Evolutionary conservation across 106 monocot species (phyloP).

Genomic region (Acorus gramineus): DNA sequence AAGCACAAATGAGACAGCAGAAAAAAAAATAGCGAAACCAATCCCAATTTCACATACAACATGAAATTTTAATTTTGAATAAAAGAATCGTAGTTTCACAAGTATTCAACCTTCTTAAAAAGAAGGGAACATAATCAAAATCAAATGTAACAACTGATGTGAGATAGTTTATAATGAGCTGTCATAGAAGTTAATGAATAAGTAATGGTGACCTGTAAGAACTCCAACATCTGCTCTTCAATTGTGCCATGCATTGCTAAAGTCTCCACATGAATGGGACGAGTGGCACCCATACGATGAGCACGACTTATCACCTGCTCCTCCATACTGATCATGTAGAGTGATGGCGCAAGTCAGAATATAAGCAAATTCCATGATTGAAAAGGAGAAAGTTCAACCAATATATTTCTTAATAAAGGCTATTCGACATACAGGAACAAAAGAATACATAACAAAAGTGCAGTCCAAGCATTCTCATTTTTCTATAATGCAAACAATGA

Average conservation of each 20-base stretch:
- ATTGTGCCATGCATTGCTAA: conserved; percentile 92
- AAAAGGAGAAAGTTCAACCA: no score
- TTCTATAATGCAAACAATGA: no score
- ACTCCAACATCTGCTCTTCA: conserved; percentile 94
- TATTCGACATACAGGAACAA: no score
- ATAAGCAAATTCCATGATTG: background rate
- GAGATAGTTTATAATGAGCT: background rate
- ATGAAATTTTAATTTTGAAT: no score
- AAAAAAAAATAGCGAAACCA: no score
- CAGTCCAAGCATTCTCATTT: no score
- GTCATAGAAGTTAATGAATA: background rate
- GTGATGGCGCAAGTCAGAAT: background rate
- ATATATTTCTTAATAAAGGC: no score
- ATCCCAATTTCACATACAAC: no score
- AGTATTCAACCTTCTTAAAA: background rate
- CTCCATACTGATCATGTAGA: conserved; percentile 60
- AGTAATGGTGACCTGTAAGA: conserved; percentile 45
- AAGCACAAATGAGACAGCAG: no score
- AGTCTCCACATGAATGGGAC: conserved; percentile 84
- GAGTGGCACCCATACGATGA: conserved; percentile 98
- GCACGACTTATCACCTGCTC: conserved; percentile 98
- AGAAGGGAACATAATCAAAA: background rate
- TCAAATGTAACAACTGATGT: background rate
- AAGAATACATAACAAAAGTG: no score
- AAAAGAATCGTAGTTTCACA: no score